A percentile compares a stretch with the other conserved stretches of the same genome.
These are phyloP conservation scores for Irpex sp. DNA, from an alignment of 1,284 basidiomycete genomes.

Conservation along the genomic window DNA sequence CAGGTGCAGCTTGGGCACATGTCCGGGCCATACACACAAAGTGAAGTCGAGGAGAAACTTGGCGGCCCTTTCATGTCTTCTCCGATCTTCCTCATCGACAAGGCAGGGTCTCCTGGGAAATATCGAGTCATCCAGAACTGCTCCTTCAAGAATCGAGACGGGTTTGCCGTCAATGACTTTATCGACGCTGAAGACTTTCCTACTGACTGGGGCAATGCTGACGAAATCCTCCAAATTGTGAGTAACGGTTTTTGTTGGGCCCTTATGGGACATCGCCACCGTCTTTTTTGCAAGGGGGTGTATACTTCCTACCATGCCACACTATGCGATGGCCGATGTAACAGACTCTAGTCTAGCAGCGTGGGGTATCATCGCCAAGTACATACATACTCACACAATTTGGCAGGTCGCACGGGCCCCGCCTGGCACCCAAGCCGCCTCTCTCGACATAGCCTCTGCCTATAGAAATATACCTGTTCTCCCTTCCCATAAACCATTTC, in stretches of 20 bases:
- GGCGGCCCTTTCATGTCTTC: slow-evolving; percentile 20
- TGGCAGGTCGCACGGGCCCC: slow-evolving; percentile 29
- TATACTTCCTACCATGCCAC: neutral
- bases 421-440: slow-evolving; percentile 28
- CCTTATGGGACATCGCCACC: neutral
- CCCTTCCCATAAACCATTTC: neutral
- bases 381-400: neutral
- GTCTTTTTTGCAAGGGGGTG: neutral
- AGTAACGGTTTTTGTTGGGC: no score
- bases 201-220: slow-evolving; percentile 25
- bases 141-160: slow-evolving; percentile 2
- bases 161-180: slow-evolving; percentile 27
- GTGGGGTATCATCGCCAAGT: no score
- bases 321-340: neutral
- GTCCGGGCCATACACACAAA: neutral
- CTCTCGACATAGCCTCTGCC: slow-evolving; percentile 30
- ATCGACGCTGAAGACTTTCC: slow-evolving; percentile 29
- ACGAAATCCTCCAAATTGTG: slow-evolving; percentile 27
- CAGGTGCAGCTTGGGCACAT: neutral
- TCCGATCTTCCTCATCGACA: slow-evolving; percentile 19
- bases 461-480: slow-evolving; percentile 27
- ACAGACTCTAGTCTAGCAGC: neutral
- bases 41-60: slow-evolving; percentile 22
- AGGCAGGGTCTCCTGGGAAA: slow-evolving; percentile 5
- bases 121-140: slow-evolving; percentile 10